Conservation (phyloP, 306 rosid species). For the Elaeagnus macrophylla region DNA sequence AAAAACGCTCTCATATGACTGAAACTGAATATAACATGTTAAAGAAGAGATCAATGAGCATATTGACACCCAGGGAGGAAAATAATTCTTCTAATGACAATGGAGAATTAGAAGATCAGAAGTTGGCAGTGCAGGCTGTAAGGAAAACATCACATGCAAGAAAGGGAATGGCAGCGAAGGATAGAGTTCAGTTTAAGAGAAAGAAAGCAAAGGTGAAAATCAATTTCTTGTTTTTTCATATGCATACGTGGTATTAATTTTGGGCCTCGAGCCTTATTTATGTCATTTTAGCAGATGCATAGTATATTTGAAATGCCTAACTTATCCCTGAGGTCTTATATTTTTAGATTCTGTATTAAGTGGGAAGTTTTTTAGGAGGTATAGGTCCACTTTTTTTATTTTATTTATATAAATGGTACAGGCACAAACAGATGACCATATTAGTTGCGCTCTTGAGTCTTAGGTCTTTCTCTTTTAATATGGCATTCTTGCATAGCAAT, state of each 20-base stretch:
- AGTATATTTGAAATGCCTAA: not conserved
- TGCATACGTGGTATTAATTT: not conserved
- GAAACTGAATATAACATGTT: constrained; percentile 33
- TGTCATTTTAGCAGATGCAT: not conserved
- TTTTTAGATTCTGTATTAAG: no score
- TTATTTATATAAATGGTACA: no score
- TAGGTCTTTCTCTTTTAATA: no score
- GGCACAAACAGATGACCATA: no score
- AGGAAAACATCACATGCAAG: constrained; percentile 17
- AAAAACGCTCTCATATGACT: constrained; percentile 50
- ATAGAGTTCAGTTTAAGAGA: constrained; percentile 66
- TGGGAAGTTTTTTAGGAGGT: no score
- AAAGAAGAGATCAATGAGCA: constrained; percentile 18
- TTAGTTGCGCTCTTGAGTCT: no score
- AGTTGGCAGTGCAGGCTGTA: constrained; percentile 18
- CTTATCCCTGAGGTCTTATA: no score
- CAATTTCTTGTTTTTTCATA: not conserved
- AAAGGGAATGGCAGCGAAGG: constrained; percentile 33
- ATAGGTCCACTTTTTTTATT: no score
- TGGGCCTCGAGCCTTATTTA: not conserved
- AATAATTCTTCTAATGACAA: constrained; percentile 23
- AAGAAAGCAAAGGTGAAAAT: constrained; percentile 64
- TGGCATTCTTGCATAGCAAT: no score
- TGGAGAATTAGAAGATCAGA: constrained; percentile 29
- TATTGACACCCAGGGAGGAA: constrained; percentile 20